Base-by-base conservation (phyloP, 2,329 filamentous ascomycete genomes). In the Xylariaceae sp. region DNA sequence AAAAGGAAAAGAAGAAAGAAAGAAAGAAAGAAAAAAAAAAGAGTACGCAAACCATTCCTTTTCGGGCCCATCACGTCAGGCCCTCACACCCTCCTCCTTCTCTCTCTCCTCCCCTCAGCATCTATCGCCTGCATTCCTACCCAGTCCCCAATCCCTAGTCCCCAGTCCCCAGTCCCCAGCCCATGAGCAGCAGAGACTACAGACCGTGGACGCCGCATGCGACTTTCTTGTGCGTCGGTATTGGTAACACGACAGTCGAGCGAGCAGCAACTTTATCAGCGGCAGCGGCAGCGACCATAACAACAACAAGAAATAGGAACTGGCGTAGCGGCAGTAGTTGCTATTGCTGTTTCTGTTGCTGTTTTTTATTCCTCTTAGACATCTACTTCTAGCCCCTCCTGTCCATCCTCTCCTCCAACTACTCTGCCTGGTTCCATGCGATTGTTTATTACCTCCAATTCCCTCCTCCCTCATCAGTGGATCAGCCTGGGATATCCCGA, bases 211-310 rank as follows among this genome's bases (percentile, higher is more conserved):
- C 47, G 48, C 55, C 48, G 52, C 50, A 55, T 56, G 53, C 55
- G 53, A 40, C 50, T 19, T 43, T 42, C 47, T 43, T 2, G 29
- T 52, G 53, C 50, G 30, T 50, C 35, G 47, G 34, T 52, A 50
- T 50, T 60, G 50, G 55, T 58, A 54, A 48, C 58, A 58, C 55
- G 45, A 48, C 53, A 58, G 53, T 32, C 50, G n/a, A 45, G 42
- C 42, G 4, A 19, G 39, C 39, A 41, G 41, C 37, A 43, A 29
- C 39, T 19, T 19, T 19, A 50, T 8, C 30, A 19, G n/a, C 31
- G 12, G 37, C 43, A 45, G 32, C 40, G 6, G 9, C 19, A 42
- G 3, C 40, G 6, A 3, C 40, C 6, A n/a, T 8, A 42, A 42
- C 3, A 42, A 29, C 12, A 8, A 29, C 40, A 42, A 41, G 7